Evolutionary conservation across 768 basidiomycete species (phyloP).

Genomic region (Lepiota subincarnata): DNA sequence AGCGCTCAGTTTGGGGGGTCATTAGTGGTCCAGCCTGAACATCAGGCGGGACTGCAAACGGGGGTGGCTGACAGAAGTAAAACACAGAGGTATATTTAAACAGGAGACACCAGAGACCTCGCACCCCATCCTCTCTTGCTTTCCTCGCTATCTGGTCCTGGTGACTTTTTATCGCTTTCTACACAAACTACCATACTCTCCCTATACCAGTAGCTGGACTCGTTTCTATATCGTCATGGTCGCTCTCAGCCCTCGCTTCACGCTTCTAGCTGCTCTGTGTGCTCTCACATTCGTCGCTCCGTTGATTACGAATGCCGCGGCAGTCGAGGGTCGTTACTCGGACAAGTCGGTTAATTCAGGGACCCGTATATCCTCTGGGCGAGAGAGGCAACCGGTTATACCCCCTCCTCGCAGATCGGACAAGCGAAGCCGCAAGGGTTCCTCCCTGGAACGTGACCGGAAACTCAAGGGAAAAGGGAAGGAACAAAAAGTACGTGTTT

Average conservation of each 20-base stretch:
- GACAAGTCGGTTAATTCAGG: not conserved
- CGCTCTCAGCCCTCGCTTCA: constrained; percentile 1
- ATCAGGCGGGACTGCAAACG: too few relatives aligned
- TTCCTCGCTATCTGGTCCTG: constrained; percentile 1
- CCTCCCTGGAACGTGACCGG: not conserved
- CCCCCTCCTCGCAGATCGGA: not conserved
- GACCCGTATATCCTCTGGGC: not conserved
- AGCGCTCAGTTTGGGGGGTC: too few relatives aligned
- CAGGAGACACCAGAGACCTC: not conserved
- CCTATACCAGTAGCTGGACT: not conserved
- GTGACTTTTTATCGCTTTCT: not conserved
- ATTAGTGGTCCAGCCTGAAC: too few relatives aligned
- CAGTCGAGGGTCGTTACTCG: constrained; percentile 1
- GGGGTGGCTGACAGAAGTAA: not conserved
- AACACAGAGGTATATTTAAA: not conserved
- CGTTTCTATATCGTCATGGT: constrained; percentile 4
- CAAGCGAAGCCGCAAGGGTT: not conserved
- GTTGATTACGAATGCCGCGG: not conserved
- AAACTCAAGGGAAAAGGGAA: not conserved
- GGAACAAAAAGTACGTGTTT: not conserved
- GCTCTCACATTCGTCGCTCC: not conserved
- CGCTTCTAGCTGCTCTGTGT: constrained; percentile 3
- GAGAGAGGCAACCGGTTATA: constrained; percentile 2
- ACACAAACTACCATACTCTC: constrained; percentile 7
- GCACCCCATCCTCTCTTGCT: not conserved